A percentile compares a stretch with the other conserved stretches of the same genome.
phyloP scores from a whole-genome alignment of 2,329 filamentous ascomycete species.

The Fusarium chaquense region DNA sequence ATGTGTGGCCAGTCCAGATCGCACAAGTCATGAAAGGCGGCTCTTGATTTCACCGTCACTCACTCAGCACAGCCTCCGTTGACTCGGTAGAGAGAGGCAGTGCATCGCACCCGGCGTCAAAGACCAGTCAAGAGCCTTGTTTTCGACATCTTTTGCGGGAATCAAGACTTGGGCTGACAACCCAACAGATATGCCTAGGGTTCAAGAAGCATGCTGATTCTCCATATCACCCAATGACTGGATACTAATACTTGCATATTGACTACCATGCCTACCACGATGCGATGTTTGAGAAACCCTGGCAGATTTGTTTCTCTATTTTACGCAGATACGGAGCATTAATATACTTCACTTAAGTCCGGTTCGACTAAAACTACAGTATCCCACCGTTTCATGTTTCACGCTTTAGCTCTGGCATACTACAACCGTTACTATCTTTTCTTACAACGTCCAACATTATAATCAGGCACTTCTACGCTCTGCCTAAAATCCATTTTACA shows the following conservation, averaged over 20 bases:
- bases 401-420: constrained; percentile 1
- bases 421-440: not conserved
- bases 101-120: constrained; percentile 4
- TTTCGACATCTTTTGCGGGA: not conserved
- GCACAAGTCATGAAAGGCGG: constrained; percentile 22
- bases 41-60: constrained; percentile 21
- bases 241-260: constrained; percentile 28
- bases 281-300: constrained; percentile 19
- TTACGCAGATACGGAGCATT: not conserved
- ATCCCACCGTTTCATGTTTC: constrained; percentile 1
- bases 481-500: constrained; percentile 23
- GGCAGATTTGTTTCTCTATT: constrained; percentile 4
- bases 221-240: constrained; percentile 17
- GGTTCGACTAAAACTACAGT: not conserved
- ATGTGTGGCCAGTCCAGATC: constrained; percentile 20
- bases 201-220: constrained; percentile 10
- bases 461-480: constrained; percentile 1
- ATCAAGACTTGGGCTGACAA: constrained; percentile 14
- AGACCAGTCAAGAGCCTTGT: constrained; percentile 19
- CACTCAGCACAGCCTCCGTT: constrained; percentile 21
- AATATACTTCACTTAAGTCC: not conserved
- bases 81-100: constrained; percentile 21
- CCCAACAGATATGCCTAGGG: constrained; percentile 24
- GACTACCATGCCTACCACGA: constrained; percentile 11
- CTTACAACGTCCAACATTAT: not conserved